A percentile compares a stretch with the other conserved stretches of the same genome.
phyloP scores from a whole-genome alignment of 2,329 filamentous ascomycete genomes.

The Aspergillus hortae region DNA sequence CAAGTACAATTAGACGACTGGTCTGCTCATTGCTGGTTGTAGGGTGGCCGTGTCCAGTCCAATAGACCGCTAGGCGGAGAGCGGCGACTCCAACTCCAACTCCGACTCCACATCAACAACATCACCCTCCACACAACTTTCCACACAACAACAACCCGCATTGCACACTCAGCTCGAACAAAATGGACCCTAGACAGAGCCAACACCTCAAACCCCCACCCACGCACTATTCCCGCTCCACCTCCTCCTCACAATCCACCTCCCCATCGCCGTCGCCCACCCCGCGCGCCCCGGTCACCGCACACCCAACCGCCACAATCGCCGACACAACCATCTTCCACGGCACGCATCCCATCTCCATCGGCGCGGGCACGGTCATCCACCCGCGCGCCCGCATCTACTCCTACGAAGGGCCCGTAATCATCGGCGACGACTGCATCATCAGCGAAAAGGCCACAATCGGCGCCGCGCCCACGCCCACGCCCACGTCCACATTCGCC shows the following conservation, averaged over 20 bases:
- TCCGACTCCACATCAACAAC: not conserved
- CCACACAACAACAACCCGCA: not conserved
- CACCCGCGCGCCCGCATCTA: conserved; percentile 81
- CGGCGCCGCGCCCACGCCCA: conserved; percentile 52
- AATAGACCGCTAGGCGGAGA: too few species aligned
- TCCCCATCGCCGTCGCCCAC: conserved; percentile 21
- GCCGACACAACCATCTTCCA: conserved; percentile 39
- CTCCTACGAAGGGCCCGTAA: conserved; percentile 72
- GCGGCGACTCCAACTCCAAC: not conserved
- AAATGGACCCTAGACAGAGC: conserved; percentile 14
- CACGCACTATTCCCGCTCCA: not conserved
- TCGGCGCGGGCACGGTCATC: conserved; percentile 75
- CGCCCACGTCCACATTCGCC: conserved; percentile 9
- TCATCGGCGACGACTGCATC: conserved; percentile 76
- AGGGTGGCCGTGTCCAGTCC: too few species aligned
- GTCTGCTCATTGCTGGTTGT: too few species aligned
- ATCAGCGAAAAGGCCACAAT: conserved; percentile 63
- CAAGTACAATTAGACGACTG: too few species aligned
- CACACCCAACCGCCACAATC: conserved; percentile 36
- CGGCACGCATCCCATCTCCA: conserved; percentile 73
- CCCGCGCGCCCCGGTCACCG: conserved; percentile 33
- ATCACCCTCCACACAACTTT: not conserved
- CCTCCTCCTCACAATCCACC: conserved; percentile 21
- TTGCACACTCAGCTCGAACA: not conserved
- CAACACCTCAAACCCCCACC: conserved; percentile 25